These are phyloP conservation scores for Alisma plantagoaquatica DNA, from an alignment of 106 monocot species.

Conservation along the genomic window DNA sequence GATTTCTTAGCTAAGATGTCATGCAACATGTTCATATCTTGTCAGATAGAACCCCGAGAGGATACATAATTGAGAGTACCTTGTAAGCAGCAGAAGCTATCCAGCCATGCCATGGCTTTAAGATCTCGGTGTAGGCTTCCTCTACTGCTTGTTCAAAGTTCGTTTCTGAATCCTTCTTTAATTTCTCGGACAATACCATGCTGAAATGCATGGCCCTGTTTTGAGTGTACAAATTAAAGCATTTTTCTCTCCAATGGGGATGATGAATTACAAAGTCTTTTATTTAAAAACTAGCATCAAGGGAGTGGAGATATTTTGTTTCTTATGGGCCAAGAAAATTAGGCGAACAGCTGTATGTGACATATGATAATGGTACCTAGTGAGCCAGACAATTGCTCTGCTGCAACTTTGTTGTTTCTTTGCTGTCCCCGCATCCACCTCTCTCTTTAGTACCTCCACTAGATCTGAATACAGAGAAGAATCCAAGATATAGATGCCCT, in stretches of 20 bases:
- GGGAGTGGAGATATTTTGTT: no score
- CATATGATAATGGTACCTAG: no score
- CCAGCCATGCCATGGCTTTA: slow-evolving; percentile 96
- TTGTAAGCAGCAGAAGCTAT: slow-evolving; percentile 76
- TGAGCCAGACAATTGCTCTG: slow-evolving; percentile 70
- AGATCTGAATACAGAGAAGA: slow-evolving; percentile 35
- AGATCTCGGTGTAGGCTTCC: slow-evolving; percentile 57
- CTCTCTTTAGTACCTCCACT: slow-evolving; percentile 54
- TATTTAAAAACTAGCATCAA: background rate
- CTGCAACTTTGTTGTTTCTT: slow-evolving; percentile 50
- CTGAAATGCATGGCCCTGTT: slow-evolving; percentile 64
- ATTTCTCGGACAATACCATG: slow-evolving; percentile 30
- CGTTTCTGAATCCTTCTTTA: slow-evolving; percentile 31
- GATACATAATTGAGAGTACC: slow-evolving; percentile 12
- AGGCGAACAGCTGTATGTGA: no score
- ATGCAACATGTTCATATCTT: no score
- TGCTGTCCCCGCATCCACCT: slow-evolving; percentile 30
- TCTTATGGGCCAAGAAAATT: background rate
- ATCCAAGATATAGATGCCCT: slow-evolving; percentile 33
- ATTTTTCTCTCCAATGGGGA: no score
- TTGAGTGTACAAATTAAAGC: background rate
- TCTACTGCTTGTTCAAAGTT: slow-evolving; percentile 61
- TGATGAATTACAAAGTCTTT: background rate
- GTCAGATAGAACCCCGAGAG: no score
- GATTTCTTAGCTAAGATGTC: no score